phyloP scores from a whole-genome alignment of 768 basidiomycete species.

The Suillus variegatus region DNA sequence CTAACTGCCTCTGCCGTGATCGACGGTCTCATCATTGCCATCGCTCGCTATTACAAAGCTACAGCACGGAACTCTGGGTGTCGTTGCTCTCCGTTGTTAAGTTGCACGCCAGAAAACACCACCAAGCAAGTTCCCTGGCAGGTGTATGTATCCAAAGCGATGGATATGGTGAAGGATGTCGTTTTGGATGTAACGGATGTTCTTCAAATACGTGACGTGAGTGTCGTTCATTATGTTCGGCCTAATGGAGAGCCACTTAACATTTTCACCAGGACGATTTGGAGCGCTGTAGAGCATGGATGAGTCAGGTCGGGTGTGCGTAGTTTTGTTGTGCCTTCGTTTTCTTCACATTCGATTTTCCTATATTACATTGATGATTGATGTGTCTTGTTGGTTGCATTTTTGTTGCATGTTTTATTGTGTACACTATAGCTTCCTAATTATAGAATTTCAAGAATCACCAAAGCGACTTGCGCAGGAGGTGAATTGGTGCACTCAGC shows the following conservation, averaged over 20 bases:
- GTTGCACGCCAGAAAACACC: neutral
- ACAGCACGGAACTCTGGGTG: conserved; percentile 17
- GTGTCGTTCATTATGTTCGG: neutral
- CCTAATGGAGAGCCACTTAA: neutral
- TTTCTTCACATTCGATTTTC: neutral
- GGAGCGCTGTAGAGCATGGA: conserved; percentile 26
- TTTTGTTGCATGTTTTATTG: neutral
- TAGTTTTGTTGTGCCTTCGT: conserved; percentile 2
- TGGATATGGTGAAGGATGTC: conserved; percentile 14
- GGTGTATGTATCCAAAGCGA: conserved; percentile 14
- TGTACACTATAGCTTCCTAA: too few relatives aligned
- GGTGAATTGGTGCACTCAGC: neutral
- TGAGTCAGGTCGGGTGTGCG: conserved; percentile 17
- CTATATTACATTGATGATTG: neutral
- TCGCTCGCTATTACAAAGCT: conserved; percentile 39
- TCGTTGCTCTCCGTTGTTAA: neutral
- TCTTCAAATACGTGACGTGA: conserved; percentile 23
- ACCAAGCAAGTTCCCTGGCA: conserved; percentile 15
- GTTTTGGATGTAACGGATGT: conserved; percentile 27
- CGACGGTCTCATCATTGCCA: conserved; percentile 41
- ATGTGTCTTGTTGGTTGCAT: neutral
- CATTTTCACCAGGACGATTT: conserved; percentile 21
- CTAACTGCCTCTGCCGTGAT: conserved; percentile 56
- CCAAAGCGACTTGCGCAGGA: neutral
- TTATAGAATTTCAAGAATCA: conserved; percentile 12